Conservation (phyloP, 768 basidiomycete genomes). For the Gloeostereum incarnatum region DNA sequence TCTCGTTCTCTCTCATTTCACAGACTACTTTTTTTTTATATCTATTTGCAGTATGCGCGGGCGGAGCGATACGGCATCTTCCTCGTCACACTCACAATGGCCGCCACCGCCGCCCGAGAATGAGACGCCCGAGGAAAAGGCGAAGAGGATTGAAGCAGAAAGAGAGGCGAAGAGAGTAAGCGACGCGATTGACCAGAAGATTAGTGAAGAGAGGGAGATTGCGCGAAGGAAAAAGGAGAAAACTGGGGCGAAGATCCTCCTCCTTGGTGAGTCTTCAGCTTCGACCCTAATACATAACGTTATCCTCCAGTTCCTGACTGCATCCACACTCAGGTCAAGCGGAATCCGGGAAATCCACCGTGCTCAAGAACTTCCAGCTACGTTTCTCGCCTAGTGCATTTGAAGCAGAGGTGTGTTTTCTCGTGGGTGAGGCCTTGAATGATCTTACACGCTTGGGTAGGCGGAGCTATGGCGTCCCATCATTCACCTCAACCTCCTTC, state of each 20-base stretch:
- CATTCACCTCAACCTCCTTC: slow-evolving; percentile 61
- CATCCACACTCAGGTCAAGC: slow-evolving; percentile 38
- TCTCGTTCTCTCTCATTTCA: too few species aligned
- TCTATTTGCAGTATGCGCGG: background rate
- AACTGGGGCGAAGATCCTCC: slow-evolving; percentile 37
- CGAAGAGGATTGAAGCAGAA: slow-evolving; percentile 30
- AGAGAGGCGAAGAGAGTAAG: slow-evolving; percentile 41
- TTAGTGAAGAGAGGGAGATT: slow-evolving; percentile 37
- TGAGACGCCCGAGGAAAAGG: slow-evolving; percentile 34
- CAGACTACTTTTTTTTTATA: too few species aligned
- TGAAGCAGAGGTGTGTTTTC: slow-evolving; percentile 34
- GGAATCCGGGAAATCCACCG: slow-evolving; percentile 61
- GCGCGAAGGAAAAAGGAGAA: slow-evolving; percentile 24
- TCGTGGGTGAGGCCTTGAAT: too few species aligned
- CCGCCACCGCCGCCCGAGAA: slow-evolving; percentile 19
- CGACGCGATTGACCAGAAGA: slow-evolving; percentile 45
- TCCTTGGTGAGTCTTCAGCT: slow-evolving; percentile 36
- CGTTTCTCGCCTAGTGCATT: slow-evolving; percentile 53
- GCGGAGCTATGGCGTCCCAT: slow-evolving; percentile 53
- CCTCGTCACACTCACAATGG: too few species aligned
- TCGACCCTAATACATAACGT: background rate
- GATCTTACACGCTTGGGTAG: slow-evolving; percentile 11
- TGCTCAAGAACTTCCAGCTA: slow-evolving; percentile 59
- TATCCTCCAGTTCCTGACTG: slow-evolving; percentile 1
- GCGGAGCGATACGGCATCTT: too few species aligned